These are phyloP conservation scores for Lathyrus tuberosus DNA, from an alignment of 306 rosid species.

Conservation along the genomic window DNA sequence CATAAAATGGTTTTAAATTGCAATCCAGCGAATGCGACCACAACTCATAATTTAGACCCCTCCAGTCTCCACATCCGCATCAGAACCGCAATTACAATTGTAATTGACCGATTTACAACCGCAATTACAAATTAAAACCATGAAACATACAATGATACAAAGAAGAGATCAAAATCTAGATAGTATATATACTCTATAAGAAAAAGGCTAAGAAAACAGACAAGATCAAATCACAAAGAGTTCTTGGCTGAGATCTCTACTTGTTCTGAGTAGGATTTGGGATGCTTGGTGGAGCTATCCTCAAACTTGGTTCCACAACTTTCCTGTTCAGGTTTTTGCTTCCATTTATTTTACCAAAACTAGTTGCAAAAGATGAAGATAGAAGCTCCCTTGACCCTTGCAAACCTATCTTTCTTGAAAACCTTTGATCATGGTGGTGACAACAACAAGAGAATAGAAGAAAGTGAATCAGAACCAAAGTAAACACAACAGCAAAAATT, in stretches of 20 bases:
- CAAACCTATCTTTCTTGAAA: constrained; percentile 46
- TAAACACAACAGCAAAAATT: constrained; percentile 42
- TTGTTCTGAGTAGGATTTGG: constrained; percentile 73
- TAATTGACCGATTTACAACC: no score
- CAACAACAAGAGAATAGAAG: constrained; percentile 49
- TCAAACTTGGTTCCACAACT: constrained; percentile 59
- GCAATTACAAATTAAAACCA: background rate
- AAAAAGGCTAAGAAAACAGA: constrained; percentile 20
- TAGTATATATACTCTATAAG: constrained; percentile 21
- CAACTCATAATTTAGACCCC: background rate
- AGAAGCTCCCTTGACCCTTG: constrained; percentile 57
- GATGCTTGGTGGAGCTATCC: constrained; percentile 56
- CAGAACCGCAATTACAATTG: background rate
- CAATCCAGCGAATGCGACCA: background rate
- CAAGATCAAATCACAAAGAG: constrained; percentile 23
- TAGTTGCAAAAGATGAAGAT: constrained; percentile 39
- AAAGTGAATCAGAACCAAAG: constrained; percentile 51
- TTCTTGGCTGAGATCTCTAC: constrained; percentile 36
- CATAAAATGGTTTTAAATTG: constrained; percentile 19
- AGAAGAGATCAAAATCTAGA: constrained; percentile 29
- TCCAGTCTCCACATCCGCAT: background rate
- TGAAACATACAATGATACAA: constrained; percentile 15
- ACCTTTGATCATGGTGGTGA: constrained; percentile 38
- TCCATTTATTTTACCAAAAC: constrained; percentile 41
- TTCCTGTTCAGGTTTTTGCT: constrained; percentile 48